Evolutionary conservation across 2,329 filamentous ascomycete species (phyloP), one percentile per base, ranked within the genome.

Genomic region (Stagonosporopsis tanaceti): DNA sequence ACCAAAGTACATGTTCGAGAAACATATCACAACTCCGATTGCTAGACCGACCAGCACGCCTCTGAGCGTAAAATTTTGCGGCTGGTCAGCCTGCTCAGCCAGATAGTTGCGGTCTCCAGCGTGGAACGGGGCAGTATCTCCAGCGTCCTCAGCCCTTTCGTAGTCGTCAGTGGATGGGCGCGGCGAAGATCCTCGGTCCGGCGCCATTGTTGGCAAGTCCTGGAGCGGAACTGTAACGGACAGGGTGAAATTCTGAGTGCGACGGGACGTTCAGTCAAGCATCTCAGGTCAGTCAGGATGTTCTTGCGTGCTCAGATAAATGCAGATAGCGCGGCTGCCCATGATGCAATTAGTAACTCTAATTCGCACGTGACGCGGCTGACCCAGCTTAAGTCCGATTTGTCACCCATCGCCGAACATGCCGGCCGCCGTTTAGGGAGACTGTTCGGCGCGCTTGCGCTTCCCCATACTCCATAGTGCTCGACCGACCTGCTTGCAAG

Each of bases 1-100:
- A n/a, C 95, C 95, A 75, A 99, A 99, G 77, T 98, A 99, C 82
- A 96, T 97, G 74, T 99, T 99, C 50, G 92, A 96, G 75, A 97
- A 97, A 73, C 91, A 95, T 70, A 98, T 97, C 53, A 98, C 82
- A 4, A 95, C 86, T 38, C 95, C 95, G 62, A 99, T 95, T 3
- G 86, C 80, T 6, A 96, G 82, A 15, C 95, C 95, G 27, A 91
- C 92, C 5, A 87, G 73, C 37, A 98, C 83, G 47, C 92, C 92
- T 53, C 95, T 89, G 25, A 89, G 56, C 0, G 95, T 98, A 78
- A 99, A 97, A 79, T 92, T 93, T 44, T 85, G 85, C 6, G 80
- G 79, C 60, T 82, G 75, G 6, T 68, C 63, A 3, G 78, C 77
- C 53, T 63, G 63, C 28, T 74, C 62, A 6, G 72, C 68, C 9